These are phyloP conservation scores for Gautieria morchelliformis DNA, from an alignment of 768 basidiomycete species.

Conservation along the genomic window DNA sequence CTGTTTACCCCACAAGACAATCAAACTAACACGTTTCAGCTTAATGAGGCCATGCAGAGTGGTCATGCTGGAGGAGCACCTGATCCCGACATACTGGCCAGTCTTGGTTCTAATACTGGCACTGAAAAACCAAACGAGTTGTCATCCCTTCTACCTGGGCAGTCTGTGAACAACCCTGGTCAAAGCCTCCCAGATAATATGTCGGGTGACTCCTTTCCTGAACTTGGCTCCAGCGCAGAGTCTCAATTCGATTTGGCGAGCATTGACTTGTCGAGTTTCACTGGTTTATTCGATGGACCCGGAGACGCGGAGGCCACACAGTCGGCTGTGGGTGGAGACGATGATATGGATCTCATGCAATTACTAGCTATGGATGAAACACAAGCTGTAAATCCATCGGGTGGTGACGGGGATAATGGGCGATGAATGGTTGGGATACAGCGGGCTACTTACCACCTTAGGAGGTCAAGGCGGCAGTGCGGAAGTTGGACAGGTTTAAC, in stretches of 20 bases:
- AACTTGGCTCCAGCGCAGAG: not conserved
- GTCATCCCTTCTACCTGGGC: not conserved
- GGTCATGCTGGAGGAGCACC: constrained; percentile 20
- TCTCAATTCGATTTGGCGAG: constrained; percentile 1
- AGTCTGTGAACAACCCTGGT: not conserved
- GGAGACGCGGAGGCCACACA: not conserved
- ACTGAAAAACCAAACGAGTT: not conserved
- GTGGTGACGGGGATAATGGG: no score
- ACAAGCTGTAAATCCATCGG: not conserved
- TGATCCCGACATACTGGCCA: constrained; percentile 34
- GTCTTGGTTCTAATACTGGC: constrained; percentile 28
- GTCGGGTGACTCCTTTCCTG: not conserved
- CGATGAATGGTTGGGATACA: no score
- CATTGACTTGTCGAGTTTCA: constrained; percentile 4
- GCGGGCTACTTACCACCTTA: no score
- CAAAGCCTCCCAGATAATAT: not conserved
- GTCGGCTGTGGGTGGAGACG: not conserved
- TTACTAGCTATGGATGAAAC: constrained; percentile 3
- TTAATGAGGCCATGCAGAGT: not conserved
- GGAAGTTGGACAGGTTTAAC: not conserved
- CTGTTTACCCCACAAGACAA: constrained; percentile 40
- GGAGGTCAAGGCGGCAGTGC: no score
- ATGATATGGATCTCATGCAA: constrained; percentile 8
- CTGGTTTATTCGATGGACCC: not conserved
- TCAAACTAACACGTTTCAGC: constrained; percentile 2